phyloP scores from a whole-genome alignment of 2,329 filamentous ascomycete genomes.

The Penicillium fuscoglaucum region DNA sequence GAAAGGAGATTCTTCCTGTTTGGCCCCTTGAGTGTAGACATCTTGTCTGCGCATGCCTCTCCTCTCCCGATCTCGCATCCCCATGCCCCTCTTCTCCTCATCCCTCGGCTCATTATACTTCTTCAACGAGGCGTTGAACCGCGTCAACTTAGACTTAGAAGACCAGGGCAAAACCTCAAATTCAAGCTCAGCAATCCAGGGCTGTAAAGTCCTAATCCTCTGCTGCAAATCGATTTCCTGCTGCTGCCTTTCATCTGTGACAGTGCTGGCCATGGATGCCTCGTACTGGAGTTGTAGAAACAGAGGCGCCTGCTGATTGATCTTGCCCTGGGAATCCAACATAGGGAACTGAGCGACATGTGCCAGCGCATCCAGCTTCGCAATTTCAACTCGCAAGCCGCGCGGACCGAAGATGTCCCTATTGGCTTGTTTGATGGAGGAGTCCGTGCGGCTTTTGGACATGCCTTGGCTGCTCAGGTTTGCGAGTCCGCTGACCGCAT shows the following conservation, averaged over 20 bases:
- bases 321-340: constrained; percentile 24
- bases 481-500: constrained; percentile 25
- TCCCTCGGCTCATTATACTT: constrained; percentile 19
- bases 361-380: constrained; percentile 29
- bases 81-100: background rate
- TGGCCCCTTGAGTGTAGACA: background rate
- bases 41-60: background rate
- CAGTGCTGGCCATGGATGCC: background rate
- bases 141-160: constrained; percentile 23
- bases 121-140: constrained; percentile 27
- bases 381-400: constrained; percentile 30
- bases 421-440: constrained; percentile 25
- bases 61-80: background rate
- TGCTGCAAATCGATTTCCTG: constrained; percentile 16
- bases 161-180: constrained; percentile 24
- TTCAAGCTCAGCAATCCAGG: constrained; percentile 31
- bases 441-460: constrained; percentile 28
- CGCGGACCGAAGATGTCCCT: constrained; percentile 27
- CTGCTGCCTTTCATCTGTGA: background rate
- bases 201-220: constrained; percentile 21
- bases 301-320: constrained; percentile 23
- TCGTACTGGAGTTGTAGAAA: constrained; percentile 14
- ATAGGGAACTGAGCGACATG: constrained; percentile 29
- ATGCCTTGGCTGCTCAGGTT: constrained; percentile 22
- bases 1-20: constrained; percentile 7